A percentile compares a stretch with the other conserved stretches of the same genome.
Conservation (phyloP, 208 protist species). For the Borovskyia barvae region DNA sequence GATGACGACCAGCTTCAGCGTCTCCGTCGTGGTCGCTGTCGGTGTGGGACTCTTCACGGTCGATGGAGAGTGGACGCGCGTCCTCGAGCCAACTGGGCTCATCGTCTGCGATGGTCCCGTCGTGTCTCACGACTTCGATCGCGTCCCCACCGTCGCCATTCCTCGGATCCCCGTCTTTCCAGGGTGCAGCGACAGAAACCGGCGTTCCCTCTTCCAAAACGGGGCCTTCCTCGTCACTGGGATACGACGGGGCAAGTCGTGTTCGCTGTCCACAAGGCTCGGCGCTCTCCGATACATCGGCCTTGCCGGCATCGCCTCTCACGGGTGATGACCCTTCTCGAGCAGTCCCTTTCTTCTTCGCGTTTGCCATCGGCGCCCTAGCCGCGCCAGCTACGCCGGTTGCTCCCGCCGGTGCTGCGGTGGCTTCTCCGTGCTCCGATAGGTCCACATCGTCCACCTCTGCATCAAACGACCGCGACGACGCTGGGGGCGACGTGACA, state of each 20-base stretch:
- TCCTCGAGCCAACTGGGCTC: not conserved
- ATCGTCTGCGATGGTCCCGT: not conserved
- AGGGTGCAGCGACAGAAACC: not conserved
- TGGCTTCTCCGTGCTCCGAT: not conserved
- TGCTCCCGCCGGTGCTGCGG: too few species aligned
- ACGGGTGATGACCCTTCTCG: too few species aligned
- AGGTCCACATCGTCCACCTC: not conserved
- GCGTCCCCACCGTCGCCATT: not conserved
- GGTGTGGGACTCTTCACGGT: not conserved
- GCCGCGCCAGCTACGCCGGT: too few species aligned
- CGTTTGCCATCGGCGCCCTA: too few species aligned
- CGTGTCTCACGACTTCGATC: too few species aligned
- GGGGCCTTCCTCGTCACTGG: too few species aligned
- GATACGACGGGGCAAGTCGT: too few species aligned
- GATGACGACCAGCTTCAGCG: too few species aligned
- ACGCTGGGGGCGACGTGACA: not conserved
- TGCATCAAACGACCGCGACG: not conserved
- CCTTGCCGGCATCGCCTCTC: too few species aligned
- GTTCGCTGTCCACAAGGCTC: too few species aligned
- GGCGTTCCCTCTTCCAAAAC: not conserved
- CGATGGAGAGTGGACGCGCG: conserved; percentile 1
- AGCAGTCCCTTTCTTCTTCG: too few species aligned
- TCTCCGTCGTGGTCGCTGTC: not conserved
- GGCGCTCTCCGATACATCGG: too few species aligned
- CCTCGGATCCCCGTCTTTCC: not conserved